phyloP scores from a whole-genome alignment of 2,329 filamentous ascomycete species.

The Dendrostoma leiphaemia region DNA sequence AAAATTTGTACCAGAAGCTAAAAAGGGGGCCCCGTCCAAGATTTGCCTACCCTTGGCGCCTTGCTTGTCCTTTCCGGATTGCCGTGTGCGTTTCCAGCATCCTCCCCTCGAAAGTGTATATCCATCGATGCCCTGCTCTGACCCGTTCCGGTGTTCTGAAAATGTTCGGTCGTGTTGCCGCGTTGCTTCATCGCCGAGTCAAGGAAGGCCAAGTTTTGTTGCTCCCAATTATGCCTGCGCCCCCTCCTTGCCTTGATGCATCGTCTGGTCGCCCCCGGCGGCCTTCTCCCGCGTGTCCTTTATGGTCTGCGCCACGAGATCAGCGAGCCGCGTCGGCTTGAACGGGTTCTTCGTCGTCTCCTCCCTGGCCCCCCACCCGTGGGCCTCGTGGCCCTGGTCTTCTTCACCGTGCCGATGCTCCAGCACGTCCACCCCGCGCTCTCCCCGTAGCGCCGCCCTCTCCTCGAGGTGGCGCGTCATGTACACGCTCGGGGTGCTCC shows the following conservation, averaged over 20 bases:
- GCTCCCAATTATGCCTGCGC: neutral
- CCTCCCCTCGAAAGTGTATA: neutral
- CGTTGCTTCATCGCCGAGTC: too few relatives aligned
- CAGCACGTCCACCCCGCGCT: constrained; percentile 30
- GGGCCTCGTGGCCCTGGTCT: neutral
- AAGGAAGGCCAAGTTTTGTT: neutral
- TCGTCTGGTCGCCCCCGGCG: neutral
- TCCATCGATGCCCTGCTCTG: too few relatives aligned
- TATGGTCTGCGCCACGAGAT: constrained; percentile 29
- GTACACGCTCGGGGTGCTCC: constrained; percentile 41
- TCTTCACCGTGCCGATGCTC: constrained; percentile 3
- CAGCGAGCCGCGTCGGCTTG: constrained; percentile 26
- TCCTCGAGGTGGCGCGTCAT: constrained; percentile 48
- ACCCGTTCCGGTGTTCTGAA: too few relatives aligned
- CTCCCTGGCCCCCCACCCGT: neutral
- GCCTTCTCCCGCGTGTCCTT: constrained; percentile 18
- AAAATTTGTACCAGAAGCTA: neutral
- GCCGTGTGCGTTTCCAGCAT: neutral
- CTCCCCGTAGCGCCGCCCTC: constrained; percentile 36
- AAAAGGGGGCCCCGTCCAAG: neutral
- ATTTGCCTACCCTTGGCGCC: neutral
- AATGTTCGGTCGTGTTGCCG: too few relatives aligned
- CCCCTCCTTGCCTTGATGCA: neutral
- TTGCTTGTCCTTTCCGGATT: neutral
- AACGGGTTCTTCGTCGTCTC: constrained; percentile 5